These are phyloP conservation scores for Penicillium cataractarum DNA, from an alignment of 495 filamentous ascomycete species.

Conservation along the genomic window DNA sequence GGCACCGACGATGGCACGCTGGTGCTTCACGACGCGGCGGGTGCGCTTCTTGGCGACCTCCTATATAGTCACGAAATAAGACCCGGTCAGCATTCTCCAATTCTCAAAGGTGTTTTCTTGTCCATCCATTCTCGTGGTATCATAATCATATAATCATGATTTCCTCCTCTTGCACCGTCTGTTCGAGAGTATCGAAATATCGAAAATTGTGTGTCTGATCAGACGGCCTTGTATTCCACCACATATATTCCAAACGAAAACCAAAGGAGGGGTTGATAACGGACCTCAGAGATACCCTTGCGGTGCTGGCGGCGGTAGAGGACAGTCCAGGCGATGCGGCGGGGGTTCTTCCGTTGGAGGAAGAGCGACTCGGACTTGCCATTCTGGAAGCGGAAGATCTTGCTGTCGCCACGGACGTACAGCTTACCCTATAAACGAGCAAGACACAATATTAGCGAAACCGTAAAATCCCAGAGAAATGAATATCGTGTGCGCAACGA, in stretches of 20 bases:
- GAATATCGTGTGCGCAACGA: constrained; percentile 11
- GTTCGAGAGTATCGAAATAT: constrained; percentile 8
- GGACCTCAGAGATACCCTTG: constrained; percentile 99
- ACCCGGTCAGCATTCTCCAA: constrained; percentile 47
- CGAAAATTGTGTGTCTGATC: constrained; percentile 1
- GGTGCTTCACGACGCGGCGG: constrained; percentile 95
- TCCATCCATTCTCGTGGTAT: constrained; percentile 17
- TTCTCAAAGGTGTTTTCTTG: constrained; percentile 6
- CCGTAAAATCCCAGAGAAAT: constrained; percentile 3
- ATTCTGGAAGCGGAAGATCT: constrained; percentile 99
- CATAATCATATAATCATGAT: neutral
- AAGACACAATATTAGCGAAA: constrained; percentile 38
- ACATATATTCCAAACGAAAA: constrained; percentile 22
- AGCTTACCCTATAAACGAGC: constrained; percentile 81
- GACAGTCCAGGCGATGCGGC: constrained; percentile 97
- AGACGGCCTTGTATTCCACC: constrained; percentile 19
- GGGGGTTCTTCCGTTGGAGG: constrained; percentile 99
- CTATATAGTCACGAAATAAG: constrained; percentile 54
- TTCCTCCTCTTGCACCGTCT: constrained; percentile 28
- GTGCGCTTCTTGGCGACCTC: constrained; percentile 99
- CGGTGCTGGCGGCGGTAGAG: constrained; percentile 98
- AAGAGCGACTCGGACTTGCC: constrained; percentile 99
- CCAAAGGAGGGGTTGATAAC: constrained; percentile 42
- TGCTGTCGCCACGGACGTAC: constrained; percentile 99
- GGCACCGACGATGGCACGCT: constrained; percentile 98